These are phyloP conservation scores for Brassica napus DNA, from an alignment of 345 rosid genomes.

Conservation along the genomic window Da-Ae NC_063450.1:30626501-30627000, in stretches of 20 bases:
- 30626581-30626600: neutral
- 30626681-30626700: slow-evolving; percentile 17
- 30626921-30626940: slow-evolving; percentile 39
- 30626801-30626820: neutral
- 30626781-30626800: neutral
- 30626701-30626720: slow-evolving; percentile 25
- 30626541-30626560: neutral
- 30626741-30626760: slow-evolving; percentile 41
- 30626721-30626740: slow-evolving; percentile 46
- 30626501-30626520: neutral
- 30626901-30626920: slow-evolving; percentile 41
- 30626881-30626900: slow-evolving; percentile 42
- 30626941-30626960: slow-evolving; percentile 36
- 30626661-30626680: neutral
- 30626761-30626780: slow-evolving; percentile 19
- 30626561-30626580: neutral
- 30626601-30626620: neutral
- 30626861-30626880: slow-evolving; percentile 40
- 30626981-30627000: neutral
- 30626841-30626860: slow-evolving; percentile 27
- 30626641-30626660: slow-evolving; percentile 1
- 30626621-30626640: neutral
- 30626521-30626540: neutral
- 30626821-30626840: slow-evolving; percentile 35
- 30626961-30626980: slow-evolving; percentile 33